Base-by-base conservation (phyloP, 768 basidiomycete genomes). In the Lentinula boryana region DNA sequence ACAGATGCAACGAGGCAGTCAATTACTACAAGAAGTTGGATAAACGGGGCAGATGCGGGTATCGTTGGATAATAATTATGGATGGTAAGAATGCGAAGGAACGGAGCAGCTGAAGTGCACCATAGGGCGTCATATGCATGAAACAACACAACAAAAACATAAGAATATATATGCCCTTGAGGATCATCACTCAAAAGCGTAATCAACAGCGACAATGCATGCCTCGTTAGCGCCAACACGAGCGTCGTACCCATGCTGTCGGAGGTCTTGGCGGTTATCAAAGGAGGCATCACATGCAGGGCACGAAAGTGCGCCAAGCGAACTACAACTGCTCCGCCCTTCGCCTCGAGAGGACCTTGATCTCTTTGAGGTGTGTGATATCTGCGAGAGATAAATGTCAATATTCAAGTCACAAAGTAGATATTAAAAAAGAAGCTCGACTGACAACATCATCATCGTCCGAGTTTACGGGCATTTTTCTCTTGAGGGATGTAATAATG, bases 261-360 rank as follows among this genome's bases (percentile, higher is more conserved):
- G 80, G 12, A 91, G 79, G 65, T 79, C 74, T 58, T 84, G 79
- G n/a, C 70, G 78, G 9, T 84, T 81, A 52, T 80, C 70, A 68
- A 91, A 91, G 63, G 76, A 80, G 23, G 83, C 76, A 67, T 91
- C 88, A 68, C 89, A 91, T 8, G 89, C 89, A 31, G 89, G 82
- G 77, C 89, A 91, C 2, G 87, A 80, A 68, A 85, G 83, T 54
- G 79, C 78, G 40, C 77, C 74, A 50, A 85, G 75, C 44, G 76
- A 74, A 46, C 67, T 65, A 23, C 70, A 70, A 59, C 74, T 69
- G 13, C 27, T 56, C 27, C 21, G 27, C 65, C 68, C 74, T 64
- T 69, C 77, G 64, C 70, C 72, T 64, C 65, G 73, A 21, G 73
- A 67, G 32, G 67, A 62, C 21, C 83, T 81, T 33, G 85, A 84